Evolutionary conservation across 306 rosid species (phyloP).

Genomic region (Casuarina glauca): DNA sequence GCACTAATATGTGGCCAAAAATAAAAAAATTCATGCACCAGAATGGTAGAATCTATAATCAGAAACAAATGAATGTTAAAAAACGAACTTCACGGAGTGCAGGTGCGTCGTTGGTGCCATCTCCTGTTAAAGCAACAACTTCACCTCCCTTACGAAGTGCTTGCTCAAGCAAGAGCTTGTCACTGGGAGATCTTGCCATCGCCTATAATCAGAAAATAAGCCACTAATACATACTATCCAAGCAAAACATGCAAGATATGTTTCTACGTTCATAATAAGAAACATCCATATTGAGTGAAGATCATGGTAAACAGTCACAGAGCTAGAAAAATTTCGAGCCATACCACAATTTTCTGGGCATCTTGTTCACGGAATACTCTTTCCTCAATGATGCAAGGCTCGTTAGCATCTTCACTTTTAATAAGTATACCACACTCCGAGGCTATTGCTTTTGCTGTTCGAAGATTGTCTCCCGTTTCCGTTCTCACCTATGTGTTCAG

Average conservation of each 20-base stretch:
- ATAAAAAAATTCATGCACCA: too few species aligned
- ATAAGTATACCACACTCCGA: constrained; percentile 89
- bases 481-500: constrained; percentile 71
- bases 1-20: not conserved
- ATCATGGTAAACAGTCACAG: constrained; percentile 21
- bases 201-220: constrained; percentile 50
- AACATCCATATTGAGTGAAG: constrained; percentile 11
- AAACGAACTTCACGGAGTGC: constrained; percentile 95
- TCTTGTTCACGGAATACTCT: constrained; percentile 67
- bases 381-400: constrained; percentile 87
- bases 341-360: constrained; percentile 69
- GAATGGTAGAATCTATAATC: too few species aligned
- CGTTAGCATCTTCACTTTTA: constrained; percentile 62
- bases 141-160: constrained; percentile 91
- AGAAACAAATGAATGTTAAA: constrained; percentile 18
- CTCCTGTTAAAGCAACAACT: constrained; percentile 98
- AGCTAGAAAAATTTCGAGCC: constrained; percentile 21
- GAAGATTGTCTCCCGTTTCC: constrained; percentile 97
- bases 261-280: constrained; percentile 2
- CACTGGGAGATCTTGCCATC: constrained; percentile 99
- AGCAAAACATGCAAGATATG: not conserved
- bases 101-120: constrained; percentile 99
- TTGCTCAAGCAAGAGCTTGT: constrained; percentile 97
- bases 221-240: constrained; percentile 12
- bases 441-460: constrained; percentile 94